A percentile compares a stretch with the other conserved stretches of the same genome.
These are phyloP conservation scores for Podochytrium sp. DNA, from an alignment of 192 early-diverging fungal species.

Conservation along the genomic window DNA sequence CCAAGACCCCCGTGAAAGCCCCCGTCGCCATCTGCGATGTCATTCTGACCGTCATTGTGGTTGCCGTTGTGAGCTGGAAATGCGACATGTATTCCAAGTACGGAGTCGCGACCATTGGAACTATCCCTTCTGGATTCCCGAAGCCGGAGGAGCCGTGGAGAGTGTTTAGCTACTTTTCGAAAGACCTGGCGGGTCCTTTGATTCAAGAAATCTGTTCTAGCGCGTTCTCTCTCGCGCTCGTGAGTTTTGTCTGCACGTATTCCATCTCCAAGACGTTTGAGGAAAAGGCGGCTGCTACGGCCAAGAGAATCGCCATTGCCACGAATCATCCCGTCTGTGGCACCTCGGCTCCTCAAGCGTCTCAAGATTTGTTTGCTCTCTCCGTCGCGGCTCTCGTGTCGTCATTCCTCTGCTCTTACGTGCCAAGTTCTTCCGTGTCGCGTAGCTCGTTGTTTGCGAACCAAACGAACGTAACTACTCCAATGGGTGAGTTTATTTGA, in stretches of 20 bases:
- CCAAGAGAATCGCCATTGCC: not conserved
- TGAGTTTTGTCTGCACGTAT: constrained; percentile 24
- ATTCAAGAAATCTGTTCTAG: constrained; percentile 3
- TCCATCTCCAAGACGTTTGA: constrained; percentile 33
- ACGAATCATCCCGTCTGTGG: too few species aligned
- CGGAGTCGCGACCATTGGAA: constrained; percentile 23
- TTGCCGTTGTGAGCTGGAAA: not conserved
- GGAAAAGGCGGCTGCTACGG: not conserved
- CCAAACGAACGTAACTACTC: constrained; percentile 13
- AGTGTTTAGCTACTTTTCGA: not conserved
- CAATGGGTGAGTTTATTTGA: too few species aligned
- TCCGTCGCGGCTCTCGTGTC: not conserved
- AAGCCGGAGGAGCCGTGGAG: constrained; percentile 8
- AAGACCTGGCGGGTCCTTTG: not conserved
- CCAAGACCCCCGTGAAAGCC: not conserved
- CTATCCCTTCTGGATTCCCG: constrained; percentile 22
- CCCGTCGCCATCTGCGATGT: constrained; percentile 13
- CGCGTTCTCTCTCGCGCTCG: constrained; percentile 11
- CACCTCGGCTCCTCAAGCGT: too few species aligned
- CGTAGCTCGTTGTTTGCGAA: constrained; percentile 24
- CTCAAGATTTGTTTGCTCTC: constrained; percentile 3
- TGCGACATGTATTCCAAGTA: not conserved
- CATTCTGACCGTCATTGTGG: constrained; percentile 19
- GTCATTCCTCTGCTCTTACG: constrained; percentile 14
- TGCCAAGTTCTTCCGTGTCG: not conserved